phyloP scores from a whole-genome alignment of 1,284 basidiomycete species.

The Meira nashicola region DNA sequence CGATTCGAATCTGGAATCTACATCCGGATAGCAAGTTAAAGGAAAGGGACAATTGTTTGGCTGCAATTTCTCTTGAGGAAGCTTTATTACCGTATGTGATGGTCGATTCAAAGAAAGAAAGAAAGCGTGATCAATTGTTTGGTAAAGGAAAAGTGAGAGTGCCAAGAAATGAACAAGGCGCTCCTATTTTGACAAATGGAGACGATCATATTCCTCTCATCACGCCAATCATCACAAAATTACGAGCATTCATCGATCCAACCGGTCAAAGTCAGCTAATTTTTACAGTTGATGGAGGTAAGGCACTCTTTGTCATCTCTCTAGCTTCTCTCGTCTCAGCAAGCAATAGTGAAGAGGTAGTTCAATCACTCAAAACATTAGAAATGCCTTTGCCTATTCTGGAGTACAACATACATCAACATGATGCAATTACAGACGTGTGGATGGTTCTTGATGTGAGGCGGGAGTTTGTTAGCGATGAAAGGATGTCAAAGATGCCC shows the following conservation, averaged over 20 bases:
- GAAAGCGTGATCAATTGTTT: neutral
- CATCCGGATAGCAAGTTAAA: neutral
- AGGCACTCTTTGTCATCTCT: neutral
- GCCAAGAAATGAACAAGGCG: neutral
- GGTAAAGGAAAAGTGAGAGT: neutral
- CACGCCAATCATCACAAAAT: too few species aligned
- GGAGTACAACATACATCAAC: neutral
- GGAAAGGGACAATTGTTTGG: neutral
- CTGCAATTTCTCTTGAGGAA: neutral
- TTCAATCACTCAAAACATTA: neutral
- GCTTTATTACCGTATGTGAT: neutral
- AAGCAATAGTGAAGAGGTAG: neutral
- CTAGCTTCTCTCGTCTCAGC: neutral
- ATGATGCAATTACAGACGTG: neutral
- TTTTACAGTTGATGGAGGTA: neutral
- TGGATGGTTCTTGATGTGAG: conserved; percentile 3
- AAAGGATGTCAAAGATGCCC: neutral
- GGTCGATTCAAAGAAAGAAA: conserved; percentile 1
- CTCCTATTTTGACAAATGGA: neutral
- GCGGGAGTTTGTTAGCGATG: neutral
- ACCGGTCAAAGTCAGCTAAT: neutral
- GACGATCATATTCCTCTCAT: too few species aligned
- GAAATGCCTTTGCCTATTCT: neutral
- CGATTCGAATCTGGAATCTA: conserved; percentile 4
- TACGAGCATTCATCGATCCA: neutral